These are phyloP conservation scores for Aspergillus bombycis DNA, from an alignment of 2,329 filamentous ascomycete species.

Conservation along the genomic window DNA sequence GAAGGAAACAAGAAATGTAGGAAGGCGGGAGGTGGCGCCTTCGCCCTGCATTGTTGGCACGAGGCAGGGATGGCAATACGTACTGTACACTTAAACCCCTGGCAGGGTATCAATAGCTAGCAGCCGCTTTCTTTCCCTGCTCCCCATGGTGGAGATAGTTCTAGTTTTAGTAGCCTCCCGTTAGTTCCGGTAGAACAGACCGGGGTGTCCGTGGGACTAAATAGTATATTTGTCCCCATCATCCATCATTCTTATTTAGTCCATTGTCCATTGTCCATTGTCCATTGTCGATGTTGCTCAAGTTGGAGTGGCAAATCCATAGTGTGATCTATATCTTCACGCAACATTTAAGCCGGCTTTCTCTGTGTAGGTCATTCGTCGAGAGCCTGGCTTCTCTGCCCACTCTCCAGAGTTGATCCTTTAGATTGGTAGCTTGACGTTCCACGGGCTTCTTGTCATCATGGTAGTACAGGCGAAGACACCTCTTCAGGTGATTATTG, in stretches of 20 bases:
- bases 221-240: not conserved
- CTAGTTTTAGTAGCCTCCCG: not conserved
- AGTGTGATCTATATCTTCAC: not conserved
- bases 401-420: not conserved
- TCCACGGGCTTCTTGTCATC: constrained; percentile 19
- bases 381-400: not conserved
- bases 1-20: too few species aligned
- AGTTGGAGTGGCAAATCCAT: not conserved
- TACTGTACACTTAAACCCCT: not conserved
- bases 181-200: not conserved
- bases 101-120: not conserved
- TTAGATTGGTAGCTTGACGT: not conserved
- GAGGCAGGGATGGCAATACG: not conserved
- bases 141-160: not conserved
- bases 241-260: not conserved
- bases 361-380: not conserved
- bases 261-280: not conserved
- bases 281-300: not conserved
- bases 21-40: not conserved
- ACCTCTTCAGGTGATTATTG: constrained; percentile 36
- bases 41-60: not conserved
- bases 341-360: not conserved
- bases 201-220: not conserved
- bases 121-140: not conserved
- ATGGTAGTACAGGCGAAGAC: constrained; percentile 27